Conservation (phyloP, 257 asterid species). For the Lantana camara region DNA sequence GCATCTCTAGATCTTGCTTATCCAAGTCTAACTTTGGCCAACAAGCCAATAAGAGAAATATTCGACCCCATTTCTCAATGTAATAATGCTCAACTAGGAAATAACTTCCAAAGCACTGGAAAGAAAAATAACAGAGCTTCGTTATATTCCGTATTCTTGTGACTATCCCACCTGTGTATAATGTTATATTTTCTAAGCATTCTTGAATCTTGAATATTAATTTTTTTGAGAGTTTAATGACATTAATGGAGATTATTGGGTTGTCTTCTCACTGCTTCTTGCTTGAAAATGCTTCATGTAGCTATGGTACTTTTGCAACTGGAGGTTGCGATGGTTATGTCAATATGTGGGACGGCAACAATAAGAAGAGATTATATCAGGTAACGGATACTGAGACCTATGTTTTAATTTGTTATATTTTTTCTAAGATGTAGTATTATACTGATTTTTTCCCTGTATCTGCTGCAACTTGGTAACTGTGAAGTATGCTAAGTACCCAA, state of each 20-base stretch:
- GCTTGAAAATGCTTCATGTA: conserved; percentile 31
- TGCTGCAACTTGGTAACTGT: conserved; percentile 24
- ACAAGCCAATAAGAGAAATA: neutral
- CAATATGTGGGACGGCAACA: conserved; percentile 96
- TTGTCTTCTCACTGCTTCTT: conserved; percentile 4
- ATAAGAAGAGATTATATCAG: conserved; percentile 94
- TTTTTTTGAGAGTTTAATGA: neutral
- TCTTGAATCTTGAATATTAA: neutral
- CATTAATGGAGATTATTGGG: neutral
- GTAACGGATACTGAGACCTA: conserved; percentile 38
- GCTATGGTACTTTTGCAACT: conserved; percentile 91
- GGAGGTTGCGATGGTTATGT: conserved; percentile 97
- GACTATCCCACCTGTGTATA: neutral
- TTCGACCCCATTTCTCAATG: neutral
- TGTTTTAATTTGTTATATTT: conserved; percentile 10
- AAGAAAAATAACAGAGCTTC: neutral
- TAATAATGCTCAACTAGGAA: neutral
- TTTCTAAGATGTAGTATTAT: neutral
- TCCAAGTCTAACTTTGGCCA: neutral
- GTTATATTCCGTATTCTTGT: neutral
- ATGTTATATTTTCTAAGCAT: neutral
- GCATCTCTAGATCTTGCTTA: neutral
- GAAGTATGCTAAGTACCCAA: conserved; percentile 85
- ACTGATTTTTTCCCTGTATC: conserved; percentile 9
- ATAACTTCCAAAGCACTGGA: neutral